Evolutionary conservation across 2,329 filamentous ascomycete species (phyloP).

Genomic region (Ascochyta fabae): DNA sequence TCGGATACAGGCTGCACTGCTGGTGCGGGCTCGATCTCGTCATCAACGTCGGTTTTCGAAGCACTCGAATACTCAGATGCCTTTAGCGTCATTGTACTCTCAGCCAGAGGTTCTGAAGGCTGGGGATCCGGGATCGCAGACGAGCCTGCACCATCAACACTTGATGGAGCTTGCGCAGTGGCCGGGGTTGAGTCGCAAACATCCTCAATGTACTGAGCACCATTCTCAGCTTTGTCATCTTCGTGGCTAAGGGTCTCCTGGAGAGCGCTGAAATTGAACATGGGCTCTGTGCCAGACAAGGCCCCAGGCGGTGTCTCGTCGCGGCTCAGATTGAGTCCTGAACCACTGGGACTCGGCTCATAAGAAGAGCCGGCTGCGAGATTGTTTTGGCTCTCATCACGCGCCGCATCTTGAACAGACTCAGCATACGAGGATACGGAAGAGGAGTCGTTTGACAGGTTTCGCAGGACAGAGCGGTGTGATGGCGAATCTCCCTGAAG

Average conservation of each 20-base stretch:
- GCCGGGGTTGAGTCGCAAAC: conserved; percentile 20
- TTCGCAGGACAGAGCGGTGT: conserved; percentile 73
- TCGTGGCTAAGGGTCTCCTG: conserved; percentile 79
- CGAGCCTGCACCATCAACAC: conserved; percentile 1
- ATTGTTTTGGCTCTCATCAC: conserved; percentile 34
- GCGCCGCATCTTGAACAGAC: conserved; percentile 56
- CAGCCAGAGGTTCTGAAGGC: conserved; percentile 13
- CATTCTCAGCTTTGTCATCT: conserved; percentile 51
- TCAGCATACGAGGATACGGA: conserved; percentile 78
- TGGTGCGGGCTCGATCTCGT: conserved; percentile 37
- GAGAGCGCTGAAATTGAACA: conserved; percentile 91
- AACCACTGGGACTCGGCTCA: conserved; percentile 61
- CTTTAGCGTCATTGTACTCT: conserved; percentile 39
- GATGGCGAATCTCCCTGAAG: conserved; percentile 45
- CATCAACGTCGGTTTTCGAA: conserved; percentile 22
- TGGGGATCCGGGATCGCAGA: neutral
- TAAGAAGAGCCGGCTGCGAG: conserved; percentile 53
- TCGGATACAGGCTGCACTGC: conserved; percentile 29
- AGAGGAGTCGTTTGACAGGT: conserved; percentile 87
- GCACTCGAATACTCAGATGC: conserved; percentile 20
- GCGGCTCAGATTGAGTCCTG: conserved; percentile 54
- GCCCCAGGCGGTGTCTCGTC: conserved; percentile 43
- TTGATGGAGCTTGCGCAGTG: neutral
- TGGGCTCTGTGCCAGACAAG: conserved; percentile 68
- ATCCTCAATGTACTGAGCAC: conserved; percentile 51